Evolutionary conservation across 2,329 filamentous ascomycete genomes (phyloP).

Genomic region (Paracamarosporium sp.): DNA sequence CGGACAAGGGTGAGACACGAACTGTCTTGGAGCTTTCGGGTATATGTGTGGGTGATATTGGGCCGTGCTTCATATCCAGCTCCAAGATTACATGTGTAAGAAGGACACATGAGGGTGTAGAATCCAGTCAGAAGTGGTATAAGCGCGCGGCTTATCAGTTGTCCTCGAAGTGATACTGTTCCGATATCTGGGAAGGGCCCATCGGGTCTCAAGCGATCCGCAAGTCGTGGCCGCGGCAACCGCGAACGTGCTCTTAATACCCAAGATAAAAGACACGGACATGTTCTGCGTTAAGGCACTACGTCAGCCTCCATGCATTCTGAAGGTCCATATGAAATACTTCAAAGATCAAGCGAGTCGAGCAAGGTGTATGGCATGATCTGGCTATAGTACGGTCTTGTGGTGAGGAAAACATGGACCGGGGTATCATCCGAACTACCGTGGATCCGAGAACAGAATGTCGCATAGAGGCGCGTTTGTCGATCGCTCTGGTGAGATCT

Average conservation of each 20-base stretch:
- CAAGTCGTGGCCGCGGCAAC: neutral
- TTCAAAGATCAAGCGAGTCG: neutral
- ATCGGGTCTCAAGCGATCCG: neutral
- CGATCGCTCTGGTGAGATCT: neutral
- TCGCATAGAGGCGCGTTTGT: neutral
- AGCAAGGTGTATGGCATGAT: too few species aligned
- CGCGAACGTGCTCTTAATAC: neutral
- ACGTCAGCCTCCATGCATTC: neutral
- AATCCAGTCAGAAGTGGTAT: neutral
- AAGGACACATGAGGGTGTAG: slow-evolving; percentile 1
- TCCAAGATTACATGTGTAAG: slow-evolving; percentile 7
- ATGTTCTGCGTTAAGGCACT: neutral
- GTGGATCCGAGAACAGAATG: neutral
- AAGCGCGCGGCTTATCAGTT: neutral
- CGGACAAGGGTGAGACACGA: slow-evolving; percentile 27
- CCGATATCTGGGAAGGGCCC: neutral
- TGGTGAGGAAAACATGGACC: neutral
- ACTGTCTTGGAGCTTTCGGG: slow-evolving; percentile 27
- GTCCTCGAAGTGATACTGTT: neutral
- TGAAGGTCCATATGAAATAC: neutral
- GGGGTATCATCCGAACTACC: neutral
- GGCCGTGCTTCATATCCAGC: slow-evolving; percentile 16
- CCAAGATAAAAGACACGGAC: neutral
- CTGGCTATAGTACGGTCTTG: too few species aligned
- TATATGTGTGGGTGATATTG: slow-evolving; percentile 24